A percentile compares a stretch with the other conserved stretches of the same genome.
Conservation (phyloP, 23 red algal genomes). For the Gracilaria caudata region DNA sequence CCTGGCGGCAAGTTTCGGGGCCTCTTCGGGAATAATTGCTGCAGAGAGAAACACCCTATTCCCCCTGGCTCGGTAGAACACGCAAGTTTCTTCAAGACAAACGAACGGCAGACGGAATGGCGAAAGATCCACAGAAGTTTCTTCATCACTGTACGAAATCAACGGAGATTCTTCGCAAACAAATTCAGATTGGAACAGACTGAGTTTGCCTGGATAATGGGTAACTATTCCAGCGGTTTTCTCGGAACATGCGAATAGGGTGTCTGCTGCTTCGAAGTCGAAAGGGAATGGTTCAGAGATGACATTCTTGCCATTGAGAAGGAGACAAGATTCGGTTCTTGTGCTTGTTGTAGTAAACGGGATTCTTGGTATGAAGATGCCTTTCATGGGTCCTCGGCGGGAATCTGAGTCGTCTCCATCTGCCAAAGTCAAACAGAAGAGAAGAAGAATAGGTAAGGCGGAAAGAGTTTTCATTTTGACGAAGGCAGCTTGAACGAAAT, state of each 20-base stretch:
- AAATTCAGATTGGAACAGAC: not conserved
- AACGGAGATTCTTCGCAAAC: slow-evolving; percentile 1
- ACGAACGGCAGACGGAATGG: slow-evolving; percentile 3
- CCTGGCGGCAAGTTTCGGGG: not conserved
- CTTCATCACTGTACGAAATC: slow-evolving; percentile 2
- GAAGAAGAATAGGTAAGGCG: not conserved
- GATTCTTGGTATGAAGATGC: not conserved
- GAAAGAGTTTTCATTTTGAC: not conserved
- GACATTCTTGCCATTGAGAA: slow-evolving; percentile 2
- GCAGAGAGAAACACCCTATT: not conserved
- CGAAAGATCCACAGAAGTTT: not conserved
- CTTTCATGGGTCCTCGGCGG: not conserved
- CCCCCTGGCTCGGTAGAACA: not conserved
- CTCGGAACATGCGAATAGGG: slow-evolving; percentile 5
- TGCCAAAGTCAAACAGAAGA: not conserved
- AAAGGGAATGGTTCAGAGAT: not conserved
- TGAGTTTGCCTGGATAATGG: not conserved
- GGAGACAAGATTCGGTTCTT: not conserved
- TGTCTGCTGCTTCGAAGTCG: slow-evolving; percentile 14
- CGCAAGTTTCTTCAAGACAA: slow-evolving; percentile 1
- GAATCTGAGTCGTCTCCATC: not conserved
- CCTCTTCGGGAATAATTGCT: not conserved
- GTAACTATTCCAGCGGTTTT: not conserved
- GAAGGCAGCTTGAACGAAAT: not conserved
- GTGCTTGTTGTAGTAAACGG: not conserved